phyloP scores from a whole-genome alignment of 495 filamentous ascomycete genomes.

The Talaromyces adpressus region DNA sequence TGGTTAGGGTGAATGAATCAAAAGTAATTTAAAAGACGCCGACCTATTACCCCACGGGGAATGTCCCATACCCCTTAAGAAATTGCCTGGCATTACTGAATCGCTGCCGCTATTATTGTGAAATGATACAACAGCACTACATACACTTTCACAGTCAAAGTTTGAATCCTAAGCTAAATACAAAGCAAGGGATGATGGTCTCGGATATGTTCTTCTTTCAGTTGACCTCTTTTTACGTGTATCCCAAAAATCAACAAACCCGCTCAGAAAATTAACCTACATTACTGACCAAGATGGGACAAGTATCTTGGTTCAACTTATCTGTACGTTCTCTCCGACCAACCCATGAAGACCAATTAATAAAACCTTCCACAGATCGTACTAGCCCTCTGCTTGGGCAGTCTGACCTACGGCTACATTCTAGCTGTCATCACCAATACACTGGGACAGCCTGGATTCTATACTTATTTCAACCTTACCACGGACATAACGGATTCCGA shows the following conservation, averaged over 20 bases:
- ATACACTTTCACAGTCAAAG: no score
- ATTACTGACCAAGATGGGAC: not conserved
- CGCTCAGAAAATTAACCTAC: not conserved
- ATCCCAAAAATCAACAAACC: not conserved
- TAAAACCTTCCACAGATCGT: not conserved
- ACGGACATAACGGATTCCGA: constrained; percentile 1
- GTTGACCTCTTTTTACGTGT: no score
- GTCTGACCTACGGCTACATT: constrained; percentile 2
- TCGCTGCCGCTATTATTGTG: not conserved
- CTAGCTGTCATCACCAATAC: constrained; percentile 6
- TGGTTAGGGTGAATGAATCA: no score
- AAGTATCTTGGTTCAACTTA: constrained; percentile 3
- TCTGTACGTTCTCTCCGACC: not conserved
- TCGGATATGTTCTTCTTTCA: no score
- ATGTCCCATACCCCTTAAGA: not conserved
- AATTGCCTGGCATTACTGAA: not conserved
- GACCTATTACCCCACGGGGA: constrained; percentile 6
- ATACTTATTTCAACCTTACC: constrained; percentile 4
- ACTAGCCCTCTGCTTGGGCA: constrained; percentile 1
- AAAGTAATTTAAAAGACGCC: not conserved
- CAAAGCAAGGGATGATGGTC: no score
- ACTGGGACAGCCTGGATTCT: constrained; percentile 7
- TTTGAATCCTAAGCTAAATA: no score
- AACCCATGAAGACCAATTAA: not conserved
- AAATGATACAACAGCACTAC: no score